phyloP scores from a whole-genome alignment of 164 flowering plant species.

The Nymphaea colorata region DNA sequence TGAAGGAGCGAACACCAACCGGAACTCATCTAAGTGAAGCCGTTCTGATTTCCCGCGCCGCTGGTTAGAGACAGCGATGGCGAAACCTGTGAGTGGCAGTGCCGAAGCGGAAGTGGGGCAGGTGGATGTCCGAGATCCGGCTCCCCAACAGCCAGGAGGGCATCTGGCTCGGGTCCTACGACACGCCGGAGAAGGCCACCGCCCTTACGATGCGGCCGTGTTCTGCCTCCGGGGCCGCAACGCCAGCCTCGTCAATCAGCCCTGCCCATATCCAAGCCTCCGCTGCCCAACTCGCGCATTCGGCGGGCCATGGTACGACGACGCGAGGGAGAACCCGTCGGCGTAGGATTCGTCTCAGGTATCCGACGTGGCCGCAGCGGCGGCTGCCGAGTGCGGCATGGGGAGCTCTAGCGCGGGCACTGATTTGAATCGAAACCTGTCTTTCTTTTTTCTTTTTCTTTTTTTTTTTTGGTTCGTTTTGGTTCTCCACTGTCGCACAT shows the following conservation, averaged over 20 bases:
- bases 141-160: constrained; percentile 77
- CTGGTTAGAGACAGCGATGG: not conserved
- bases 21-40: not conserved
- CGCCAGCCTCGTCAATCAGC: constrained; percentile 34
- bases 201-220: constrained; percentile 82
- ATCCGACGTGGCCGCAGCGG: not conserved
- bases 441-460: too few relatives aligned
- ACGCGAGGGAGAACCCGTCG: not conserved
- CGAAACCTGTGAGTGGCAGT: constrained; percentile 4
- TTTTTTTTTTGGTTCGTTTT: too few relatives aligned
- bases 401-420: not conserved
- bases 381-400: not conserved
- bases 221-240: constrained; percentile 60
- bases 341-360: not conserved
- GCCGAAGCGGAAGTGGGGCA: constrained; percentile 86
- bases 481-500: too few relatives aligned
- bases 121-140: constrained; percentile 79
- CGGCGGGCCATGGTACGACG: not conserved
- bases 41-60: too few relatives aligned
- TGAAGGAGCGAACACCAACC: not conserved
- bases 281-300: constrained; percentile 51
- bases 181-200: constrained; percentile 69
- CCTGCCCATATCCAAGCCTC: constrained; percentile 43
- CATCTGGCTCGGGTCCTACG: constrained; percentile 90
- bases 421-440: constrained; percentile 3